Evolutionary conservation across 148 eudicot species (phyloP).

Genomic region (Pharnaceum exiguum): DNA sequence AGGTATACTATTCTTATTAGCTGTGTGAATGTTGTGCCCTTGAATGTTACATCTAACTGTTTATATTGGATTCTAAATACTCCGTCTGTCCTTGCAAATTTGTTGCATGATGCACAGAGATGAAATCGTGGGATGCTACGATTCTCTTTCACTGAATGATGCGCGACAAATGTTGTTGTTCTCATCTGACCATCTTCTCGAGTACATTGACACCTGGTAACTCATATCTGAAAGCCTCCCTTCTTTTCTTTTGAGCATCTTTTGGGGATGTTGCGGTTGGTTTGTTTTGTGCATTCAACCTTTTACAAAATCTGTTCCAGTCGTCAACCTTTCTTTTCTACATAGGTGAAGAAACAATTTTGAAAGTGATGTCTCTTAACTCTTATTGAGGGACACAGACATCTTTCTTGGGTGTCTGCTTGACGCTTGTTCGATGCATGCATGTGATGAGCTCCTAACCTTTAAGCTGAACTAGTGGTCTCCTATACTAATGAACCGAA

Average conservation of each 20-base stretch:
- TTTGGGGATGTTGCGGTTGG: too few relatives aligned
- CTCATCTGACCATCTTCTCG: conserved; percentile 63
- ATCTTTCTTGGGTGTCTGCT: too few relatives aligned
- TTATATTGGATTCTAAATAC: neutral
- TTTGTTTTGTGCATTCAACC: too few relatives aligned
- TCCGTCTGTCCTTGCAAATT: conserved; percentile 4
- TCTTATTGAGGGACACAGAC: too few relatives aligned
- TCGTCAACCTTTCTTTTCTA: too few relatives aligned
- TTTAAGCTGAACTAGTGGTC: too few relatives aligned
- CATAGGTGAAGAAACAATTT: too few relatives aligned
- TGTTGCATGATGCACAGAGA: too few relatives aligned
- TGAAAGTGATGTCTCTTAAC: too few relatives aligned
- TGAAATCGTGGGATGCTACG: conserved; percentile 96
- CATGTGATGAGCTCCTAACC: too few relatives aligned
- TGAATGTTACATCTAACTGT: neutral
- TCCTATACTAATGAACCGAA: too few relatives aligned
- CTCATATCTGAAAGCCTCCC: neutral
- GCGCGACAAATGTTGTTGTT: conserved; percentile 71
- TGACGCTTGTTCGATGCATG: too few relatives aligned
- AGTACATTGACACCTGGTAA: conserved; percentile 79
- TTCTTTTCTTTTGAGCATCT: neutral
- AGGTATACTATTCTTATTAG: conserved; percentile 39
- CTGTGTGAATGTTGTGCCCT: neutral
- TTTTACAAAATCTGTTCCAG: neutral
- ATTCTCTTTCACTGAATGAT: conserved; percentile 71